Evolutionary conservation across 768 basidiomycete genomes (phyloP).

Genomic region (Russula dissimulans): DNA sequence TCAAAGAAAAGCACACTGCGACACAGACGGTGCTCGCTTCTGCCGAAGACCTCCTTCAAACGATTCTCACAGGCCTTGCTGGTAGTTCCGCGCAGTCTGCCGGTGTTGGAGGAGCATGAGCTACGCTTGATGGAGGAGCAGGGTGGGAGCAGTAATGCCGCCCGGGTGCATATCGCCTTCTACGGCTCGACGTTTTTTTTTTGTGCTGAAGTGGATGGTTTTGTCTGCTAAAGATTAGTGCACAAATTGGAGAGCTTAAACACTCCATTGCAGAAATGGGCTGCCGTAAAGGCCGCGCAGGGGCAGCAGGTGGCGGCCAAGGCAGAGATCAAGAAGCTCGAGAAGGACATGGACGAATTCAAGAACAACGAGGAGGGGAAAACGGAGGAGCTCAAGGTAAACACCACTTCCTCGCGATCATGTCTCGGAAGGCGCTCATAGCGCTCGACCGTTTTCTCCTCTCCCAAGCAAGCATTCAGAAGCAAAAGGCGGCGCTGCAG

Average conservation of each 20-base stretch:
- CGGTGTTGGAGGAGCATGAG: slow-evolving; percentile 49
- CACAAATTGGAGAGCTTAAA: slow-evolving; percentile 69
- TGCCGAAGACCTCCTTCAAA: slow-evolving; percentile 90
- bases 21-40: slow-evolving; percentile 54
- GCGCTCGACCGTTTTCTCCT: no score
- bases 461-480: no score
- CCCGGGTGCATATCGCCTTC: no score
- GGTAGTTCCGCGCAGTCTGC: slow-evolving; percentile 50
- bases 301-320: slow-evolving; percentile 44
- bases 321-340: no score
- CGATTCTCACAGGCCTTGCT: slow-evolving; percentile 85
- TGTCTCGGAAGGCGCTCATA: neutral
- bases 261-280: slow-evolving; percentile 49
- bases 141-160: no score
- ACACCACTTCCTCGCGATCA: neutral
- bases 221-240: slow-evolving; percentile 49
- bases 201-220: no score
- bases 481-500: no score
- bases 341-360: slow-evolving; percentile 35
- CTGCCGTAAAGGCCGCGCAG: slow-evolving; percentile 53
- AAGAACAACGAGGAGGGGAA: slow-evolving; percentile 98
- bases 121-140: no score
- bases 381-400: slow-evolving; percentile 84
- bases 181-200: no score
- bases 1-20: slow-evolving; percentile 61